phyloP scores from a whole-genome alignment of 768 basidiomycete species.

The Podaxis pistillaris region DNA sequence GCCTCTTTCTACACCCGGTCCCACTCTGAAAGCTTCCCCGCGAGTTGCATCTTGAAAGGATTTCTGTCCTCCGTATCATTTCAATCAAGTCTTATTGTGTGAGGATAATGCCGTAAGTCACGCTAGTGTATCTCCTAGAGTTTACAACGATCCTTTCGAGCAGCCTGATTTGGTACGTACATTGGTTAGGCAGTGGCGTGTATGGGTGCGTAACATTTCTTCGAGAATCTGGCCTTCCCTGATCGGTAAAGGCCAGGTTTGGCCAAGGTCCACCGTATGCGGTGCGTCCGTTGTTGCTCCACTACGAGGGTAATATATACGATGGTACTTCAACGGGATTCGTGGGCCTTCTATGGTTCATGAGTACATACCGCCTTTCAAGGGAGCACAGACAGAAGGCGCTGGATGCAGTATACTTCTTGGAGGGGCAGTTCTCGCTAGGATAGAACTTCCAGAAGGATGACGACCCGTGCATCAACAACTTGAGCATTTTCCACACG shows the following conservation, averaged over 20 bases:
- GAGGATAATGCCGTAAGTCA: constrained; percentile 29
- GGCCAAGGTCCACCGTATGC: constrained; percentile 33
- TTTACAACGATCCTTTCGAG: constrained; percentile 46
- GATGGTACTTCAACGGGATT: constrained; percentile 41
- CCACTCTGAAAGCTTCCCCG: constrained; percentile 30
- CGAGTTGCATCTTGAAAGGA: constrained; percentile 35
- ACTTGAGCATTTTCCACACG: constrained; percentile 42
- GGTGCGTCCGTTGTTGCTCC: constrained; percentile 36
- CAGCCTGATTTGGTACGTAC: constrained; percentile 42
- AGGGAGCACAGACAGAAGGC: constrained; percentile 47
- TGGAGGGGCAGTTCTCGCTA: constrained; percentile 40
- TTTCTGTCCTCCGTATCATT: constrained; percentile 43
- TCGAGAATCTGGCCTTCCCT: not conserved
- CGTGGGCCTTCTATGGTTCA: constrained; percentile 29
- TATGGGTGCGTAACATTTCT: constrained; percentile 21
- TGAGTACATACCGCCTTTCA: constrained; percentile 38
- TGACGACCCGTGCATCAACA: constrained; percentile 46
- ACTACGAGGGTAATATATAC: constrained; percentile 39
- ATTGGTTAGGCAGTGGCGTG: constrained; percentile 38
- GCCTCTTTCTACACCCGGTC: constrained; percentile 40
- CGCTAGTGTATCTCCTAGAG: constrained; percentile 40
- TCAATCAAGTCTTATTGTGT: constrained; percentile 38
- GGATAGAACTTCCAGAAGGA: constrained; percentile 43
- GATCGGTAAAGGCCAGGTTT: constrained; percentile 25
- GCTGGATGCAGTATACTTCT: constrained; percentile 32